These are phyloP conservation scores for Fusarium sp. DNA, from an alignment of 2,329 filamentous ascomycete genomes.

Conservation along the genomic window DNA sequence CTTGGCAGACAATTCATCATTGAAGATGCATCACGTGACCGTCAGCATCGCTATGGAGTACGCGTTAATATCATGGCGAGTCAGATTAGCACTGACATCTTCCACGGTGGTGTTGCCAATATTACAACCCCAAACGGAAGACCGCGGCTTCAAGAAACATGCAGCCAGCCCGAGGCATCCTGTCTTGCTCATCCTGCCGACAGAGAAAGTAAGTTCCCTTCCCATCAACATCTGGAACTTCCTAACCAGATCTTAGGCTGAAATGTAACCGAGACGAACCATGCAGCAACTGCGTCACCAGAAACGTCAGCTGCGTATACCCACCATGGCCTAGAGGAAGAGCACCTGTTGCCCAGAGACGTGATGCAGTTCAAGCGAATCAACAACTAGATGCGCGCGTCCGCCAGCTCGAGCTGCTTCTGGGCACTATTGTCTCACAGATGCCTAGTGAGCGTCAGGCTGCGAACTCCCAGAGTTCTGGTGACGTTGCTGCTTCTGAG, in stretches of 20 bases:
- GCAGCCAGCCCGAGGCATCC: background rate
- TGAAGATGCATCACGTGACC: background rate
- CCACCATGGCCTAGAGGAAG: conserved; percentile 24
- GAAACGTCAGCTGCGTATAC: conserved; percentile 32
- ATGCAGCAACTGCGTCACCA: conserved; percentile 34
- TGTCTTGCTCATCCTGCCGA: background rate
- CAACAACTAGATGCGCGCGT: conserved; percentile 31
- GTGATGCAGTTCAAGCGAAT: background rate
- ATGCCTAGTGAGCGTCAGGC: background rate
- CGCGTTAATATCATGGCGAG: background rate
- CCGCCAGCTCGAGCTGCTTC: conserved; percentile 29
- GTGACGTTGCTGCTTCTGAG: conserved; percentile 1
- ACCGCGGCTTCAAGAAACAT: background rate
- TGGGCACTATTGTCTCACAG: conserved; percentile 32
- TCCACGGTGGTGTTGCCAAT: background rate
- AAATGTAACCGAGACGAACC: conserved; percentile 40
- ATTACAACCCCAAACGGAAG: background rate
- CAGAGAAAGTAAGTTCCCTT: background rate
- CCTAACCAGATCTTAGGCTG: background rate
- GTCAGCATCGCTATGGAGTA: background rate
- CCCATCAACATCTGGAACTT: background rate
- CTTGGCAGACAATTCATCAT: background rate
- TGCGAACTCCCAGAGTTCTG: background rate
- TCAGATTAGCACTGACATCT: background rate
- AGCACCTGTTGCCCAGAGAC: conserved; percentile 1